These are phyloP conservation scores for Rubia yunnanensis DNA, from an alignment of 257 asterid species.

Conservation along the genomic window DNA sequence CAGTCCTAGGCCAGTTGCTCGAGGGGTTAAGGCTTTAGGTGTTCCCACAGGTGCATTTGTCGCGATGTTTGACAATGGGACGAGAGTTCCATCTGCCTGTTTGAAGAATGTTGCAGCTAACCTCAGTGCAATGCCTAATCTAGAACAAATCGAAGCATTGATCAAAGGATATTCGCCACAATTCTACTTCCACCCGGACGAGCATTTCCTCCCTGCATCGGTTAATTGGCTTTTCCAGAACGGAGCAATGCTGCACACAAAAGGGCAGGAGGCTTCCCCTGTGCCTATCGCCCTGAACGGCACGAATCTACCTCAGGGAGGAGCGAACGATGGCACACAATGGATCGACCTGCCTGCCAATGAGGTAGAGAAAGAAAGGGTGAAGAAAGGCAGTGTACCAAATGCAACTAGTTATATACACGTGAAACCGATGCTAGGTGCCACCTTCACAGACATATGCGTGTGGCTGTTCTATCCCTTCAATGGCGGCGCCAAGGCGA, in stretches of 20 bases:
- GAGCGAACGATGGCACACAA: slow-evolving; percentile 51
- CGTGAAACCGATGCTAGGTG: slow-evolving; percentile 67
- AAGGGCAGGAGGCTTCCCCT: slow-evolving; percentile 54
- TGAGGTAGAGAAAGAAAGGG: slow-evolving; percentile 29
- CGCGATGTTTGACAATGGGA: slow-evolving; percentile 23
- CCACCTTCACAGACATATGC: slow-evolving; percentile 52
- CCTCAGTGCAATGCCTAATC: slow-evolving; percentile 46
- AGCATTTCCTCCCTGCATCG: slow-evolving; percentile 55
- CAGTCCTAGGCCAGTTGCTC: slow-evolving; percentile 36
- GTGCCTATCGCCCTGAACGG: slow-evolving; percentile 33
- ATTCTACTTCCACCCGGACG: slow-evolving; percentile 65
- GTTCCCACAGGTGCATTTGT: slow-evolving; percentile 50
- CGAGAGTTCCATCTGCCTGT: slow-evolving; percentile 26
- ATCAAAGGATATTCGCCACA: slow-evolving; percentile 44
- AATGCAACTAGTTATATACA: slow-evolving; percentile 39
- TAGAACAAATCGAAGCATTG: slow-evolving; percentile 42
- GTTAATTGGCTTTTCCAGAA: slow-evolving; percentile 67
- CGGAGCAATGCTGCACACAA: slow-evolving; percentile 54
- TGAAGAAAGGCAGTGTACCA: slow-evolving; percentile 47
- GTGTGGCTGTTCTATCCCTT: slow-evolving; percentile 78
- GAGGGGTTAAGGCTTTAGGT: slow-evolving; percentile 39
- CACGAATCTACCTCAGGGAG: slow-evolving; percentile 70
- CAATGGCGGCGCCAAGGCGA: slow-evolving; percentile 68
- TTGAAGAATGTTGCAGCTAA: slow-evolving; percentile 34
- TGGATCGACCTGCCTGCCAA: slow-evolving; percentile 73